phyloP scores from a whole-genome alignment of 2,329 filamentous ascomycete genomes.

The Arthrobotrys megalospora region DNA sequence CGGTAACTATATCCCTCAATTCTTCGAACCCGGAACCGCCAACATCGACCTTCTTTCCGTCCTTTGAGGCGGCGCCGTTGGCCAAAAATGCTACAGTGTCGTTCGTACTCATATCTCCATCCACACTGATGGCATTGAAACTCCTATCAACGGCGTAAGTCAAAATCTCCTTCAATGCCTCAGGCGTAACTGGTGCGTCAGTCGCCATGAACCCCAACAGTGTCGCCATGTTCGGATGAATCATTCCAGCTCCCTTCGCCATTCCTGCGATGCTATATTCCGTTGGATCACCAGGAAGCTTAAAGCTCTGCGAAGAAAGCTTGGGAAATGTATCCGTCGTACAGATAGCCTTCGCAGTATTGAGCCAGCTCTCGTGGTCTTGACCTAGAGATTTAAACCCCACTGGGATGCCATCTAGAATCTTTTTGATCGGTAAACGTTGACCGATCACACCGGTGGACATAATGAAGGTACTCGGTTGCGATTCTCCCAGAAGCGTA shows the following conservation, averaged over 20 bases:
- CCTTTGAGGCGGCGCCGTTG: constrained; percentile 89
- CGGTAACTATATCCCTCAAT: constrained; percentile 79
- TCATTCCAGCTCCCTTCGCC: constrained; percentile 99
- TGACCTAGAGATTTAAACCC: constrained; percentile 80
- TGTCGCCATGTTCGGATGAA: constrained; percentile 98
- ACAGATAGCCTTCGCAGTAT: constrained; percentile 90
- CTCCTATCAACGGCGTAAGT: constrained; percentile 82
- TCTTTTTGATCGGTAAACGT: constrained; percentile 91
- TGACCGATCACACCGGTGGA: constrained; percentile 98
- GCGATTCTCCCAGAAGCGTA: constrained; percentile 70
- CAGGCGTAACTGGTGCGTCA: constrained; percentile 83
- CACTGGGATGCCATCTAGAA: constrained; percentile 83
- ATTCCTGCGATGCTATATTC: constrained; percentile 92
- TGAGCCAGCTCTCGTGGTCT: constrained; percentile 88
- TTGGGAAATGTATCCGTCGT: constrained; percentile 99
- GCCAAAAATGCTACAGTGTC: constrained; percentile 95
- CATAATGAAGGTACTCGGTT: constrained; percentile 88
- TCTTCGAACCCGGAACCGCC: constrained; percentile 76
- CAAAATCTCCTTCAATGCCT: constrained; percentile 79
- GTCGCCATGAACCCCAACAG: constrained; percentile 92
- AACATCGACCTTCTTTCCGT: constrained; percentile 73
- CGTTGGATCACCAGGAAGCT: constrained; percentile 82
- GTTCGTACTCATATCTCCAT: constrained; percentile 97
- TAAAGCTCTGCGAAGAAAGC: constrained; percentile 86
- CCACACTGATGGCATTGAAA: constrained; percentile 97